Evolutionary conservation across 495 filamentous ascomycete genomes (phyloP).

Genomic region (Penicillium dipodomyicola): DNA sequence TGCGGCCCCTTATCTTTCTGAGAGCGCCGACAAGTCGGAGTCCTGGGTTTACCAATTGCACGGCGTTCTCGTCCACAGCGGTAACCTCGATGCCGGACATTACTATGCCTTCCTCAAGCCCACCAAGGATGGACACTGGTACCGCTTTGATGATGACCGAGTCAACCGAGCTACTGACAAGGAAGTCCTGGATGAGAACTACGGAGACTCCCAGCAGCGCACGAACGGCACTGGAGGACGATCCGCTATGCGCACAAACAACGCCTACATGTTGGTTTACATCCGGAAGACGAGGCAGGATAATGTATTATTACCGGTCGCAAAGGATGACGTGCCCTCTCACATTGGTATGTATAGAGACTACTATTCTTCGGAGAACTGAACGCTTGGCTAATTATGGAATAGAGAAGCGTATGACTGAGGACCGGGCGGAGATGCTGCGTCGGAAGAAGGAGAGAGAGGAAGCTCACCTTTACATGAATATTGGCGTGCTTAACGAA

Average conservation of each 20-base stretch:
- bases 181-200: constrained; percentile 95
- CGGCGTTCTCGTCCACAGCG: constrained; percentile 93
- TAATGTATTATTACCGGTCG: constrained; percentile 71
- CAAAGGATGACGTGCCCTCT: constrained; percentile 70
- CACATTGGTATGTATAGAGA: constrained; percentile 66
- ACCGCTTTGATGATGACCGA: constrained; percentile 95
- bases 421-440: constrained; percentile 74
- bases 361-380: background rate
- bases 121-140: constrained; percentile 86
- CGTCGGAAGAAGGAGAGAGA: constrained; percentile 80
- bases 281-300: constrained; percentile 82
- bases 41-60: constrained; percentile 89
- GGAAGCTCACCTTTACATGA: constrained; percentile 89
- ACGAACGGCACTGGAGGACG: constrained; percentile 59
- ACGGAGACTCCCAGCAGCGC: constrained; percentile 78
- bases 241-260: constrained; percentile 65
- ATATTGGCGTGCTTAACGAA: constrained; percentile 74
- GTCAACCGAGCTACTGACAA: constrained; percentile 89
- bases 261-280: constrained; percentile 98
- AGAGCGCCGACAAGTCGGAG: constrained; percentile 83
- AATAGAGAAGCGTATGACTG: constrained; percentile 65
- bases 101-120: constrained; percentile 98
- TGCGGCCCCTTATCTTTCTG: constrained; percentile 80
- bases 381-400: constrained; percentile 9
- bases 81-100: constrained; percentile 96